Conservation (phyloP, 176 grass and related monocot species). For the Ensete glaucum region DNA sequence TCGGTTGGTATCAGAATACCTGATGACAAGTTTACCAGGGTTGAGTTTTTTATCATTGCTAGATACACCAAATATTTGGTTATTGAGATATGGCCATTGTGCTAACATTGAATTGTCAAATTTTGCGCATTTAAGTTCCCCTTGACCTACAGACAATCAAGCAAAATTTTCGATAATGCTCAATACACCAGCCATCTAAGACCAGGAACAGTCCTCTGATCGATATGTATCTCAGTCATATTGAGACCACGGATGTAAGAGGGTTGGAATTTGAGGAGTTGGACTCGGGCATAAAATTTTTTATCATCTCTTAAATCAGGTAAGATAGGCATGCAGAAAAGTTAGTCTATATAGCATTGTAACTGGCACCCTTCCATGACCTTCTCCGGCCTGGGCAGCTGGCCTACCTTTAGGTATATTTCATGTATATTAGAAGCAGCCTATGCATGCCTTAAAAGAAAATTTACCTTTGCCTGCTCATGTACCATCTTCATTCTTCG, state of each 20-base stretch:
- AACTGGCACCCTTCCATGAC: too few relatives aligned
- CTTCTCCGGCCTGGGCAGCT: too few relatives aligned
- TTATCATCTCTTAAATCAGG: neutral
- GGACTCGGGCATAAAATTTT: neutral
- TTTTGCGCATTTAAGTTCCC: neutral
- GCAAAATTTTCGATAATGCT: neutral
- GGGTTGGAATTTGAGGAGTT: neutral
- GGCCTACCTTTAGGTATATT: neutral
- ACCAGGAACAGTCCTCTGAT: neutral
- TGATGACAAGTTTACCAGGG: too few relatives aligned
- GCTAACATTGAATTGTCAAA: neutral
- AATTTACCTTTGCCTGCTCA: conserved; percentile 61
- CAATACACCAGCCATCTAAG: neutral
- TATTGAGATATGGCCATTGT: neutral
- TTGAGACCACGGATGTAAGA: neutral
- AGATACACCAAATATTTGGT: neutral
- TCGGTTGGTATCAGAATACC: too few relatives aligned
- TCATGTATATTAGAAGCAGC: neutral
- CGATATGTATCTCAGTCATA: neutral
- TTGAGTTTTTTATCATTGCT: too few relatives aligned
- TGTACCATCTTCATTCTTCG: conserved; percentile 71
- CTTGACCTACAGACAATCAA: too few relatives aligned
- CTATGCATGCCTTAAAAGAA: neutral
- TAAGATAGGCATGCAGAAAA: neutral
- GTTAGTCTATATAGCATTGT: too few relatives aligned